Base-by-base conservation (phyloP, 1,139 yeast species). In the Blastobotrys serpentis region DNA sequence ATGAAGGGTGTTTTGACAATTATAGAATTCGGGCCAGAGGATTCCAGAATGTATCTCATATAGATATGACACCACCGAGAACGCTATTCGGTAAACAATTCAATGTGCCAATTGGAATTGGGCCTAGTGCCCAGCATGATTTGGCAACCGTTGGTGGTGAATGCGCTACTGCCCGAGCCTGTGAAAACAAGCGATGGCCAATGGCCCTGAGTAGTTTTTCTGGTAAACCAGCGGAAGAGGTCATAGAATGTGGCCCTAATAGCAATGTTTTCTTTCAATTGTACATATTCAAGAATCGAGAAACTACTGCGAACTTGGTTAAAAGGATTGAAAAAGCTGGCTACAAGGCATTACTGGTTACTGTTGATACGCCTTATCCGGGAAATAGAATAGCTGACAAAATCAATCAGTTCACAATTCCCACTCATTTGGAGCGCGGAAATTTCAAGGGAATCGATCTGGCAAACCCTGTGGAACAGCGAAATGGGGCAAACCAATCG, bases 121-220 rank as follows among this genome's bases (percentile, higher is more conserved):
- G 86, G 10, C 86, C 87, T 0, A 76, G 83, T 26, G 86, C 86
- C 0, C 77, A 81, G 56, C 84, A 85, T 36, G 74, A 72, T 51
- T 70, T 80, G 65, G 87, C 86, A 1, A 79, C 78, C 55, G 76
- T 77, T 0, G 84, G 80, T 38, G 88, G 86, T 1, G 88, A 82
- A 60, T 68, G 69, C 1, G 71, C 70, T 5, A 66, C 71, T 5
- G 69, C 65, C 7, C 49, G 56, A 16, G 71, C 71, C 2, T 67
- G 69, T 19, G 56, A 57, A 43, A 49, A 56, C 26, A 54, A 52
- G 29, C 59, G 64, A 47, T 58, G 68, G 61, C 65, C 67, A 6
- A 64, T 68, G 70, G 67, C 64, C 5, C 56, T 68, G 38, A 61
- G 67, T 11, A 64, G 69, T 17, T 68, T 58, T 52, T 61, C 71